Evolutionary conservation across 2,329 filamentous ascomycete species (phyloP), one percentile per base, ranked within the genome.

Genomic region (Talaromyces sp.): DNA sequence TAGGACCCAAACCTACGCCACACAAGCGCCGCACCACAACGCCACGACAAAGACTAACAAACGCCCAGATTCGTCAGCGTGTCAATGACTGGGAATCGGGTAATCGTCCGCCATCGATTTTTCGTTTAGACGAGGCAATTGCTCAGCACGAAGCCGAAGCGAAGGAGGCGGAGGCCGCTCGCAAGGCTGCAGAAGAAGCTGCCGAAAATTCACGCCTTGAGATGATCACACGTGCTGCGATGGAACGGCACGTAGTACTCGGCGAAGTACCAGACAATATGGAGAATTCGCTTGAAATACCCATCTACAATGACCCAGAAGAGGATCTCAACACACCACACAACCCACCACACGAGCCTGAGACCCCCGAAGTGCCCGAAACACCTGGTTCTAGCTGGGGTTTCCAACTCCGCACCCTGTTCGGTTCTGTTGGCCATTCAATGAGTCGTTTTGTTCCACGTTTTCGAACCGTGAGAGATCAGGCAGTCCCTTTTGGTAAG

Each of bases 401-500:
- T 1, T 51, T 57, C 24, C 38, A 32, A 24, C 12, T 61, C 50
- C 59, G 59, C 51, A 58, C 31, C n/a, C 31, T 61, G 6, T 31
- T 61, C 17, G 38, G 7, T 54, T 50, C 59, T 31, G 59, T 61
- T 3, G 35, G 48, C 21, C 38, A 56, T 14, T 58, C 55, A 35
- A 56, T 61, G 24, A 55, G 59, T 21, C 55, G 59, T n/a, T 54
- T 61, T 51, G 55, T 54, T 52, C 59, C 59, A n/a, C 51, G 27
- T 46, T 48, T 61, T 26, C 26, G 59, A 58, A 29, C 27, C n/a
- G 43, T 27, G 27, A 32, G 51, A 10, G 56, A 55, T n/a, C 55
- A 55, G 41, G 59, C 59, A 31, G 59, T 61, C 21, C 59, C 59
- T 17, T 61, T 61, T 41, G 56, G 59, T 61, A 56, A 54, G 59